Percentiles rank a stretch among this genome's conserved stretches.
phyloP scores from a whole-genome alignment of 108 stramenopile genomes.

The Aurantiochytrium sp. region DNA sequence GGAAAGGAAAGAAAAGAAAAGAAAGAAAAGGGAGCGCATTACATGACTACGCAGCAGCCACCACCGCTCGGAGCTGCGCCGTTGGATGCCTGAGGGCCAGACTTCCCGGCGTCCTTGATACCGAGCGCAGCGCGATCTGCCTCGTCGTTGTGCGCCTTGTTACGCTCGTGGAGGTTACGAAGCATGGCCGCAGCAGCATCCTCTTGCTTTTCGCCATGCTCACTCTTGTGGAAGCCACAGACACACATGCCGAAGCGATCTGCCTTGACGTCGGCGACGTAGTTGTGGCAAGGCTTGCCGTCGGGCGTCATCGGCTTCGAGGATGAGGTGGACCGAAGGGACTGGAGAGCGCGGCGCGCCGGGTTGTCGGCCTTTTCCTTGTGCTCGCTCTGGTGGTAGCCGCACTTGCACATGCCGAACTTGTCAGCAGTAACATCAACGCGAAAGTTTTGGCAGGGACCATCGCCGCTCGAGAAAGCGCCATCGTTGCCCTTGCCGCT shows the following conservation, averaged over 20 bases:
- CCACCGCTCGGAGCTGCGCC: neutral
- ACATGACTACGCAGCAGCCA: constrained; percentile 12
- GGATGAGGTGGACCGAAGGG: neutral
- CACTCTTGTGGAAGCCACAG: neutral
- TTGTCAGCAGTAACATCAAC: neutral
- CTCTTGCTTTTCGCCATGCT: neutral
- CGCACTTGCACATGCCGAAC: constrained; percentile 19
- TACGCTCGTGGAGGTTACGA: neutral
- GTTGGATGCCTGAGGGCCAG: neutral
- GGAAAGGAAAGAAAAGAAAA: neutral
- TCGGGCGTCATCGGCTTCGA: neutral
- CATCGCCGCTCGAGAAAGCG: neutral
- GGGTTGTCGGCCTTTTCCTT: neutral
- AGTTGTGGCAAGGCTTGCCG: neutral
- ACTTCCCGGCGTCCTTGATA: neutral
- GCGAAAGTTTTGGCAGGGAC: constrained; percentile 7
- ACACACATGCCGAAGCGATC: neutral
- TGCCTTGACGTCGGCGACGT: neutral
- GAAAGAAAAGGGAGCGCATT: neutral
- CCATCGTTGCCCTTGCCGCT: neutral
- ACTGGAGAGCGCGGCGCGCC: neutral
- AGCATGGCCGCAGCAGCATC: constrained; percentile 2
- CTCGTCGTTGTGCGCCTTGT: neutral
- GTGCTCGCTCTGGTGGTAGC: constrained; percentile 1
- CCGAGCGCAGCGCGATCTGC: neutral